Base-by-base conservation (phyloP, 73 alveolate species). In the Urostyla sp. region DNA sequence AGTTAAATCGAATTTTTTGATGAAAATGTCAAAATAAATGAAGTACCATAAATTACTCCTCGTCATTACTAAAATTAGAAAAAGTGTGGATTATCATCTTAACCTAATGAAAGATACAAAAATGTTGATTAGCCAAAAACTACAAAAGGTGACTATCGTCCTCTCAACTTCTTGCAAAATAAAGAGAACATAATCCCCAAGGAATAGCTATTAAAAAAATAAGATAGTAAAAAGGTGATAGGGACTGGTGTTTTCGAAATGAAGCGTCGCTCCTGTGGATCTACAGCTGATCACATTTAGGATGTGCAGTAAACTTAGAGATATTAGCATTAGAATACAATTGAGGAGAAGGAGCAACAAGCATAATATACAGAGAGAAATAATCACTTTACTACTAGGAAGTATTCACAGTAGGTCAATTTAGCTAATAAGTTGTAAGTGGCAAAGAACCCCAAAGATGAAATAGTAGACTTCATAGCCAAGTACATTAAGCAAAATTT, bases 401-500 rank as follows among this genome's bases (percentile, higher is more conserved):
- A 59, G 37, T 59, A 35, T 36, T 35, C 57, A n/a, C 35, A 59
- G 30, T 21, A 59, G 30, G 57, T 59, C 2, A 13, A 59, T n/a
- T 59, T 59, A 18, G 13, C 53, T 3, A 59, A 59, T 59, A 59
- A 59, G 20, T 35, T 59, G 30, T 20, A 59, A 28, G 20, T 23
- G 24, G 16, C 6, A 59, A 59, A 31, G 20, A 78, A 20, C 40
- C 81, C 86, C 13, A 72, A 81, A 24, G 82, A 72, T 7, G 63
- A 61, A 34, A 81, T 81, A n/a, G 46, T 81, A 7, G 43, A 72
- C 26, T 81, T 28, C 67, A 66, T 81, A 26, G 80, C 86, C 16
- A 81, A 81, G 72, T 81, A 72, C 69, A 81, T 81, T 38, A 75
- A 75, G 69, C 54, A 75, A 36, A 58, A 67, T 46, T 16, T 34